phyloP scores from a whole-genome alignment of 2,329 filamentous ascomycete genomes.

The Aureobasidium musti region DNA sequence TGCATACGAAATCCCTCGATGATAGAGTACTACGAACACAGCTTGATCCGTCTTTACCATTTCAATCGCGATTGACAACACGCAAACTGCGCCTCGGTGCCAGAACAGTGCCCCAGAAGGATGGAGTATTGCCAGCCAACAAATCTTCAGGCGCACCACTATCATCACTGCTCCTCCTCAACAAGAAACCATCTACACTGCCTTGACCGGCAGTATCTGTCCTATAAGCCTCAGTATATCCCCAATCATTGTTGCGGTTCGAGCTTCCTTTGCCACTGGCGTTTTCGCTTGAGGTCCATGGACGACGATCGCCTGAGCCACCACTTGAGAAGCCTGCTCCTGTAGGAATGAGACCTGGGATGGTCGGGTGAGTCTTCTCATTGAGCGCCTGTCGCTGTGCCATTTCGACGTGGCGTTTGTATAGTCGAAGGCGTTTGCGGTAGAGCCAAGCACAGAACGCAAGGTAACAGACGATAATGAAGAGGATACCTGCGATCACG shows the following conservation, averaged over 20 bases:
- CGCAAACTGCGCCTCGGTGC: slow-evolving; percentile 68
- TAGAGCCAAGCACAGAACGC: slow-evolving; percentile 74
- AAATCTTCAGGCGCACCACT: slow-evolving; percentile 59
- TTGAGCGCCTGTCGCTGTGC: slow-evolving; percentile 58
- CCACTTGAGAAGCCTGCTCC: slow-evolving; percentile 33
- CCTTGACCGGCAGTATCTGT: slow-evolving; percentile 15
- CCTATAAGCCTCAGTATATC: slow-evolving; percentile 12
- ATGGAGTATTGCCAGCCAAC: slow-evolving; percentile 65
- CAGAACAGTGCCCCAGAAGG: slow-evolving; percentile 66
- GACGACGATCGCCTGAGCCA: slow-evolving; percentile 1
- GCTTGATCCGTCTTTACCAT: neutral
- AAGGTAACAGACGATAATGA: slow-evolving; percentile 63
- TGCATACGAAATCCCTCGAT: neutral
- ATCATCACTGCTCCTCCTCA: slow-evolving; percentile 48
- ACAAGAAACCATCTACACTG: slow-evolving; percentile 35
- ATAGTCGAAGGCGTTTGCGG: slow-evolving; percentile 67
- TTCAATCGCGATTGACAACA: slow-evolving; percentile 63
- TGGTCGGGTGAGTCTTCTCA: slow-evolving; percentile 39
- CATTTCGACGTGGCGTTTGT: slow-evolving; percentile 68
- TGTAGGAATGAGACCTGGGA: slow-evolving; percentile 38
- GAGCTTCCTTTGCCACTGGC: slow-evolving; percentile 25
- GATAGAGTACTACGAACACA: too few species aligned
- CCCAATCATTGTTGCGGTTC: slow-evolving; percentile 19
- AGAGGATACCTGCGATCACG: slow-evolving; percentile 66
- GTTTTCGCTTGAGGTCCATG: slow-evolving; percentile 5